These are phyloP conservation scores for Phoenix roebelenii DNA, from an alignment of 176 grass and related monocot species.

Conservation along the genomic window DNA sequence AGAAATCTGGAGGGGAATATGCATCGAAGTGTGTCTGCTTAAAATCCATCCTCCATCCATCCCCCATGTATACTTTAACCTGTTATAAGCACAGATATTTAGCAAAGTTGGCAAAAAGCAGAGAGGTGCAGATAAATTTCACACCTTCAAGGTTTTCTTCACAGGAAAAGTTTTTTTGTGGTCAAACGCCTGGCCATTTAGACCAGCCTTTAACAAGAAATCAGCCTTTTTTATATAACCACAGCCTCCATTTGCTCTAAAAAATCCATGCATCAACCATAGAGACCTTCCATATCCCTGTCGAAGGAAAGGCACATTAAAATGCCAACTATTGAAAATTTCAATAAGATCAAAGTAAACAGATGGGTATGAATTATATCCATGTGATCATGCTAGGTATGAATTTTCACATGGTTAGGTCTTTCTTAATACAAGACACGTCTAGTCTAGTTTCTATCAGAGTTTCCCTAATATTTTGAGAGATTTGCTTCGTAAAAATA, in stretches of 20 bases:
- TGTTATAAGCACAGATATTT: constrained; percentile 13
- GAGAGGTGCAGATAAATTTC: background rate
- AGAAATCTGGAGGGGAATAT: constrained; percentile 89
- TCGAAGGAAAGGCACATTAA: background rate
- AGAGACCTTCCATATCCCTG: constrained; percentile 76
- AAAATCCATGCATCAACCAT: constrained; percentile 91
- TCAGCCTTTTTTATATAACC: constrained; percentile 86
- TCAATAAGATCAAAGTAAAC: too few species aligned
- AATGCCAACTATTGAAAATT: too few species aligned
- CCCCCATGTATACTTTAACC: constrained; percentile 95
- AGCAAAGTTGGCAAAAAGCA: background rate
- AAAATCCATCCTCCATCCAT: constrained; percentile 90
- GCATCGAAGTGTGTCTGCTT: constrained; percentile 86
- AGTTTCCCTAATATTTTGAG: too few species aligned
- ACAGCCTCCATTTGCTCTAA: constrained; percentile 72
- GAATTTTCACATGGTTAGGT: too few species aligned
- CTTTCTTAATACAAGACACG: too few species aligned
- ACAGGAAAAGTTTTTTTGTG: constrained; percentile 46
- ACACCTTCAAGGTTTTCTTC: constrained; percentile 80
- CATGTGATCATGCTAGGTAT: too few species aligned
- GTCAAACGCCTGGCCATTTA: constrained; percentile 59
- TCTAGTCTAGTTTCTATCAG: too few species aligned
- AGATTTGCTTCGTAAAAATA: too few species aligned
- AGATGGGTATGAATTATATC: too few species aligned
- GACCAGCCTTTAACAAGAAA: constrained; percentile 53